These are phyloP conservation scores for Candida wancherniae DNA, from an alignment of 805 yeast species.

Conservation along the genomic window DNA sequence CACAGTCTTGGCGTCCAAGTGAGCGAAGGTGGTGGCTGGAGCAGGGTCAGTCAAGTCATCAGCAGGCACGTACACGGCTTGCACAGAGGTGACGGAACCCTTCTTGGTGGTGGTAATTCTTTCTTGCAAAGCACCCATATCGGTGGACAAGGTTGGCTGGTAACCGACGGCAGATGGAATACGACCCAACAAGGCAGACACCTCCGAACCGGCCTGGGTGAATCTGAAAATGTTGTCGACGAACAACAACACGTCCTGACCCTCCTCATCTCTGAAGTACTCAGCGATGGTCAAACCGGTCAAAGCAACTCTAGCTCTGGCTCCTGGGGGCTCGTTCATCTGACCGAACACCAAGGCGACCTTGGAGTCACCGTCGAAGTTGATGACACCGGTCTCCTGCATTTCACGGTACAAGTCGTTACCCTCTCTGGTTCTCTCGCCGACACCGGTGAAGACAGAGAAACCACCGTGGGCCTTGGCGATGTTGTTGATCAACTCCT, in stretches of 20 bases:
- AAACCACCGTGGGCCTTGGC: slow-evolving; percentile 99
- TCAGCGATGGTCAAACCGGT: slow-evolving; percentile 99
- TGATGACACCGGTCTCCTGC: slow-evolving; percentile 99
- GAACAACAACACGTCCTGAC: slow-evolving; percentile 99
- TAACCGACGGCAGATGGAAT: slow-evolving; percentile 99
- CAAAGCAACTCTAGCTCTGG: slow-evolving; percentile 99
- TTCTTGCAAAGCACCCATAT: slow-evolving; percentile 99
- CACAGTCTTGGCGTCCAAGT: slow-evolving; percentile 99
- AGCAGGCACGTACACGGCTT: slow-evolving; percentile 99
- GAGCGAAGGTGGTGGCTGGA: slow-evolving; percentile 99
- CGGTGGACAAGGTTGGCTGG: slow-evolving; percentile 99
- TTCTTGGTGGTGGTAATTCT: slow-evolving; percentile 99
- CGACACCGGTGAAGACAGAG: slow-evolving; percentile 99
- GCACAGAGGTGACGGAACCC: slow-evolving; percentile 99
- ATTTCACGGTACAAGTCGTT: slow-evolving; percentile 99
- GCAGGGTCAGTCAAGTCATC: slow-evolving; percentile 99
- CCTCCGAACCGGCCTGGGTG: slow-evolving; percentile 99
- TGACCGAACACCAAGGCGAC: slow-evolving; percentile 99
- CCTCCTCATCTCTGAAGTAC: slow-evolving; percentile 99
- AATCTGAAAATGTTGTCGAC: slow-evolving; percentile 99
- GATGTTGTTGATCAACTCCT: slow-evolving; percentile 98
- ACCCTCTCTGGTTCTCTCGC: slow-evolving; percentile 99
- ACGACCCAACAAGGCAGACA: slow-evolving; percentile 99
- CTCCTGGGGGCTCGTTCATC: slow-evolving; percentile 99
- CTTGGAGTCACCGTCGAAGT: slow-evolving; percentile 99